Evolutionary conservation across 176 grass and related monocot genomes (phyloP), one percentile per base, ranked within the genome.

Genomic region (Avena atlantica): DNA sequence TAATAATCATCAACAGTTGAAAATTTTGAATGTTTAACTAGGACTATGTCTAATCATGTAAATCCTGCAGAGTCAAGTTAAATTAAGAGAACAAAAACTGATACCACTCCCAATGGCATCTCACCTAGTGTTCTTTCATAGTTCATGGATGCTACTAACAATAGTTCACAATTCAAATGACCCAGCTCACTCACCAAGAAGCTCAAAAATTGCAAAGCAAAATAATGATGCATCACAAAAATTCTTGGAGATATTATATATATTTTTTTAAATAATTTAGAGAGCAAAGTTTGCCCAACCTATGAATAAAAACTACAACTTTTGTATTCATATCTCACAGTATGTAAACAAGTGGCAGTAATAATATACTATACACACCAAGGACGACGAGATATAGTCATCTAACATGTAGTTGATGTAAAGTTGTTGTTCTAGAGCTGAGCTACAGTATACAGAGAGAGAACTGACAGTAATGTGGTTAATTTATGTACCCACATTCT

Each of bases 341-440:
- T 40, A 51, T 31, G 68, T 53, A 82, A 86, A 20, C 3, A 37
- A 86, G 27, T 63, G 62, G 21, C 23, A 70, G 40, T 42, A 42
- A 31, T 3, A 65, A 74, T 10, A 87, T 37, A 23, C 29, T 65
- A 78, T 56, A 71, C 9, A 68, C 34, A 74, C 53, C 13, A 66
- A 78, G 40, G 70, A 53, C 55, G 53, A 53, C 81, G 52, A 88
- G 12, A 85, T 70, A 82, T 84, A 84, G 78, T 42, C 52, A 86
- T 63, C 78, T 57, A 82, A 8, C 49, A 88, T 70, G 82, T 66
- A 70, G 56, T 82, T 70, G 64, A 78, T 88, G 78, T 88, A 91
- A 81, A 81, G 60, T 81, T 71, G 11, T 57, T 78, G 50, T 57
- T 85, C 90, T 91, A 88, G 64, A 82, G 31, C 86, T 88, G 64